Evolutionary conservation across 2,329 filamentous ascomycete genomes (phyloP).

Genomic region (Karstenula rhodostoma): DNA sequence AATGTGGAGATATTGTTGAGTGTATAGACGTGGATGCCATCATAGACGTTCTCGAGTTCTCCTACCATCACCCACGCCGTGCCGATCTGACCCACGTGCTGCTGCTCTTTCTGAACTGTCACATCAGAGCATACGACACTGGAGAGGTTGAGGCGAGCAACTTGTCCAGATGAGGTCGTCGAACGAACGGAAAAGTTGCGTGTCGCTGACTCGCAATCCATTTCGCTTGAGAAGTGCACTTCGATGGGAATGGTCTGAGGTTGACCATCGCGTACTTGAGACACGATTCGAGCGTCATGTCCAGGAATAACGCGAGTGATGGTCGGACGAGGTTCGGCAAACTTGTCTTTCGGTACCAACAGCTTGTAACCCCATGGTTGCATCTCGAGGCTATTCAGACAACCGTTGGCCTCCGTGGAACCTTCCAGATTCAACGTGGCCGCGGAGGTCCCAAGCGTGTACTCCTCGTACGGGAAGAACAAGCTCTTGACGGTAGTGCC

Average conservation of each 20-base stretch:
- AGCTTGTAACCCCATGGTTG: constrained; percentile 66
- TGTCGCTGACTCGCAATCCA: constrained; percentile 67
- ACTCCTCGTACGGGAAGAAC: constrained; percentile 68
- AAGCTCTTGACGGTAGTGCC: constrained; percentile 68
- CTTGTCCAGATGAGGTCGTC: constrained; percentile 57
- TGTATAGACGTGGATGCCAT: constrained; percentile 68
- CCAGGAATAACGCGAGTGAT: constrained; percentile 68
- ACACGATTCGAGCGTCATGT: constrained; percentile 66
- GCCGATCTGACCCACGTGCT: constrained; percentile 62
- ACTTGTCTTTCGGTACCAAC: constrained; percentile 63
- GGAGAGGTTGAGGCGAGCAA: constrained; percentile 54
- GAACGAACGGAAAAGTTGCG: constrained; percentile 62
- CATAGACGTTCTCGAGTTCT: constrained; percentile 63
- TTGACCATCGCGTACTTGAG: constrained; percentile 52
- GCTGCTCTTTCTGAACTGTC: constrained; percentile 26
- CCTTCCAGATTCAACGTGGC: constrained; percentile 47
- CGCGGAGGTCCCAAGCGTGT: constrained; percentile 58
- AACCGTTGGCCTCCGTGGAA: constrained; percentile 61
- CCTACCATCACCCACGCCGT: constrained; percentile 63
- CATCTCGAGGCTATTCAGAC: constrained; percentile 62
- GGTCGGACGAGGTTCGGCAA: constrained; percentile 62
- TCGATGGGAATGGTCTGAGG: constrained; percentile 60
- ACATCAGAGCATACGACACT: constrained; percentile 58
- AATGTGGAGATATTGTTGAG: constrained; percentile 62
- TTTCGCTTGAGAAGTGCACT: constrained; percentile 66